A percentile compares a stretch with the other conserved stretches of the same genome.
phyloP scores from a whole-genome alignment of 1,139 yeast genomes.

The Ogataea hybrid region DNA sequence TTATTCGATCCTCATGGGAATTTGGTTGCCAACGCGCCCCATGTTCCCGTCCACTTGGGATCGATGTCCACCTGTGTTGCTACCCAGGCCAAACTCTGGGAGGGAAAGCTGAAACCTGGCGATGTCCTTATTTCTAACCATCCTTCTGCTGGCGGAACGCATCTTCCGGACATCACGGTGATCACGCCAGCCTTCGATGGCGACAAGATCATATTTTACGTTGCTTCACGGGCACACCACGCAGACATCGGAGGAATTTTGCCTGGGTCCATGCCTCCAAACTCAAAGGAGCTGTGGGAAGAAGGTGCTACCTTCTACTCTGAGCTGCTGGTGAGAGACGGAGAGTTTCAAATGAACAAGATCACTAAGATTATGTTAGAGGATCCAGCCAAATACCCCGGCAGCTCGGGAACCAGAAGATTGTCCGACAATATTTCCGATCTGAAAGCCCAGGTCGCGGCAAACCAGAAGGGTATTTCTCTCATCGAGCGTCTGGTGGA shows the following conservation, averaged over 20 bases:
- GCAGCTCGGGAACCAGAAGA: conserved; percentile 61
- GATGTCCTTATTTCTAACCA: conserved; percentile 59
- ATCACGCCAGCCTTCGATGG: conserved; percentile 59
- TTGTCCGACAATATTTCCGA: conserved; percentile 60
- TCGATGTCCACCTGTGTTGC: conserved; percentile 63
- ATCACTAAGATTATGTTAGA: conserved; percentile 44
- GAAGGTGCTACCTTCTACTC: conserved; percentile 63
- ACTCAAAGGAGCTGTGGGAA: conserved; percentile 57
- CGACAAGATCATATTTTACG: conserved; percentile 49
- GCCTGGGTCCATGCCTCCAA: conserved; percentile 68
- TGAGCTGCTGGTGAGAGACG: conserved; percentile 52
- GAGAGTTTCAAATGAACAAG: conserved; percentile 54
- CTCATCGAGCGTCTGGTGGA: conserved; percentile 46
- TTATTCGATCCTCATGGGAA: conserved; percentile 55
- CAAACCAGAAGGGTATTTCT: conserved; percentile 61
- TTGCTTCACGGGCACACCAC: conserved; percentile 67
- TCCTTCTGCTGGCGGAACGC: conserved; percentile 62
- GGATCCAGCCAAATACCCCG: conserved; percentile 52
- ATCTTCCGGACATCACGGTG: conserved; percentile 74
- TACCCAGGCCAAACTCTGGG: conserved; percentile 51
- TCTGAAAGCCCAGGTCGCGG: conserved; percentile 65
- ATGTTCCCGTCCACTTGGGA: conserved; percentile 62
- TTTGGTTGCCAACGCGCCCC: conserved; percentile 63
- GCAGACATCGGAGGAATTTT: conserved; percentile 67
- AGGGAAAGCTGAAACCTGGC: conserved; percentile 49